phyloP scores from a whole-genome alignment of 768 basidiomycete genomes.

The Lactifluus hygrophoroides region DNA sequence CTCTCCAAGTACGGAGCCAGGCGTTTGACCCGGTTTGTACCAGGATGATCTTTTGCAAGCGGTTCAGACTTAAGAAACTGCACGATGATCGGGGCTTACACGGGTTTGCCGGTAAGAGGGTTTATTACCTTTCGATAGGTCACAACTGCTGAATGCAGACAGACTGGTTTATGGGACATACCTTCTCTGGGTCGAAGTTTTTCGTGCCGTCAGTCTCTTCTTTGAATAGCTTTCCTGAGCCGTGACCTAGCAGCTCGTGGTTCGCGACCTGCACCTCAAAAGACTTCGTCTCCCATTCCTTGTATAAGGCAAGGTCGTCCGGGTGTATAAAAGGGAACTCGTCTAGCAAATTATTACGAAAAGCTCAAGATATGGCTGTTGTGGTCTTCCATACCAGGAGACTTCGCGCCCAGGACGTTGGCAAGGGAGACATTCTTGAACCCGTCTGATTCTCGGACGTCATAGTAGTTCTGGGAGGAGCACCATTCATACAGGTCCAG shows the following conservation, averaged over 20 bases:
- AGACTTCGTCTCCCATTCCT: slow-evolving; percentile 66
- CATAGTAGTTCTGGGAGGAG: slow-evolving; percentile 59
- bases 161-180: slow-evolving; percentile 6
- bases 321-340: slow-evolving; percentile 77
- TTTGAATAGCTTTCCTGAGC: slow-evolving; percentile 75
- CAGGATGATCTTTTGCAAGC: slow-evolving; percentile 52
- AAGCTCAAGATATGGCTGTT: not conserved
- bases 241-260: slow-evolving; percentile 83
- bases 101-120: slow-evolving; percentile 67
- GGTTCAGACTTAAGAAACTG: not conserved
- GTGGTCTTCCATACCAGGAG: slow-evolving; percentile 45
- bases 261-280: slow-evolving; percentile 89
- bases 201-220: slow-evolving; percentile 66
- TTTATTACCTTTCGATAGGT: slow-evolving; percentile 51
- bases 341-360: slow-evolving; percentile 26
- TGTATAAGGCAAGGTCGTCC: slow-evolving; percentile 65
- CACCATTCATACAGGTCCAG: not conserved
- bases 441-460: slow-evolving; percentile 70
- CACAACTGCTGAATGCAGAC: not conserved
- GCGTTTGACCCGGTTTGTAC: slow-evolving; percentile 84
- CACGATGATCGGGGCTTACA: slow-evolving; percentile 35
- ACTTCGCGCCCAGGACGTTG: slow-evolving; percentile 83
- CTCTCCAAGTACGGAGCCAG: slow-evolving; percentile 75
- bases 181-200: slow-evolving; percentile 74
- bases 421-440: slow-evolving; percentile 88